Evolutionary conservation across 805 yeast genomes (phyloP), one percentile per base, ranked within the genome.

Genomic region (Ogataea methanolica): DNA sequence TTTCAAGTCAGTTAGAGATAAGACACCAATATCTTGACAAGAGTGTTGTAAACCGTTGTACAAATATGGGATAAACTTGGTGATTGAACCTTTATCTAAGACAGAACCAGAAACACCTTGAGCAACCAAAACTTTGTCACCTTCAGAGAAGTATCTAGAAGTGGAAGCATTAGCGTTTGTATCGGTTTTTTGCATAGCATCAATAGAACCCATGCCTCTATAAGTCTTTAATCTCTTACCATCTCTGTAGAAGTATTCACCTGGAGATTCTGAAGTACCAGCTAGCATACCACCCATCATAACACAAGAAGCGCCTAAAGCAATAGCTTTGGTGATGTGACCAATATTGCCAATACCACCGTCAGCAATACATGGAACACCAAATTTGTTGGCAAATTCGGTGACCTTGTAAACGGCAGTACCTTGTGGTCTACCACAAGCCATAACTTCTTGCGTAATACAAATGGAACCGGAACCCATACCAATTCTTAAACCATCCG

Each of bases 271-370:
- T 53, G 94, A 73, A 51, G 99, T 94, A 75, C 99, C 99, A 52
- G 99, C 99, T 63, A 94, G 79, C 81, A 94, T 84, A 74, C 97
- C 96, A 67, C 99, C 99, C 99, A 94, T 94, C 99, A 94, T 94
- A 57, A 91, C 96, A 72, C 86, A 78, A 17, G 98, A 90, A 35
- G 99, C 96, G 72, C 99, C 99, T 53, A 94, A 78, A 52, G 98
- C 92, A 60, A 92, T 72, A 44, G 99, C 99, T 78, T 94, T 94
- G 61, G 92, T 85, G 69, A 94, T 88, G 78, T 94, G 99, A 59
- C 99, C 99, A 74, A 94, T 90, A 79, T 94, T 94, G 71, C 90
- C 92, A 64, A 94, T 83, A 82, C 99, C 99, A 79, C 99, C 99
- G 69, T 94, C 99, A 58, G 99, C 99, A 61, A 94, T 90, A 73